These are phyloP conservation scores for Botrytis hyacinthi DNA, from an alignment of 2,329 filamentous ascomycete genomes.

Conservation along the genomic window DNA sequence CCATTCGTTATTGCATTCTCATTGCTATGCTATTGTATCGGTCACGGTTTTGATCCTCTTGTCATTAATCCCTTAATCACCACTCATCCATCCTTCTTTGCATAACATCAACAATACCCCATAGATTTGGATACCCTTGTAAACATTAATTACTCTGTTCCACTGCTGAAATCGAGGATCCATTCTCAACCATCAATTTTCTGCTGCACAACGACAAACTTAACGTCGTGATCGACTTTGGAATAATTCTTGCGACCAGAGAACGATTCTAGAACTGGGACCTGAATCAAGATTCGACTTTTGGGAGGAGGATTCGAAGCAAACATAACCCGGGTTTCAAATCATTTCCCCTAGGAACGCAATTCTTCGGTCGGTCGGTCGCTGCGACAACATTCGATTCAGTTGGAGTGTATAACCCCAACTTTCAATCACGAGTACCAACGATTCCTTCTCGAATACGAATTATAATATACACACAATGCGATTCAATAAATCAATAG, in stretches of 20 bases:
- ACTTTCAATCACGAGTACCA: conserved; percentile 25
- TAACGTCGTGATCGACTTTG: conserved; percentile 17
- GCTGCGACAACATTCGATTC: conserved; percentile 11
- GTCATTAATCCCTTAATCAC: not conserved
- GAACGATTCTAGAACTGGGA: conserved; percentile 1
- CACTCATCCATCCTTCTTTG: not conserved
- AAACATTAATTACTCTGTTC: not conserved
- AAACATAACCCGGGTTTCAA: not conserved
- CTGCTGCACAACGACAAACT: conserved; percentile 13
- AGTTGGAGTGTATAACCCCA: not conserved
- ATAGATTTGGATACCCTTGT: conserved; percentile 12
- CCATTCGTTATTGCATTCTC: not conserved
- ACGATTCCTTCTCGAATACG: conserved; percentile 4
- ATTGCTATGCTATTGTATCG: not conserved
- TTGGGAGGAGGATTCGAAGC: not conserved
- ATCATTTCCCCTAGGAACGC: not conserved
- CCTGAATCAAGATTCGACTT: not conserved
- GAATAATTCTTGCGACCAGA: not conserved
- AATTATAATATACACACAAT: conserved; percentile 25
- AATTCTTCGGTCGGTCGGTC: not conserved
- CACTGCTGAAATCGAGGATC: not conserved
- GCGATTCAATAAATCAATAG: conserved; percentile 25
- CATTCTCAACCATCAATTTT: conserved; percentile 10
- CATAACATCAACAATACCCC: not conserved
- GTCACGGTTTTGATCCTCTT: not conserved